Evolutionary conservation across 1,139 yeast genomes (phyloP).

Genomic region (Scheffersomyces titani): DNA sequence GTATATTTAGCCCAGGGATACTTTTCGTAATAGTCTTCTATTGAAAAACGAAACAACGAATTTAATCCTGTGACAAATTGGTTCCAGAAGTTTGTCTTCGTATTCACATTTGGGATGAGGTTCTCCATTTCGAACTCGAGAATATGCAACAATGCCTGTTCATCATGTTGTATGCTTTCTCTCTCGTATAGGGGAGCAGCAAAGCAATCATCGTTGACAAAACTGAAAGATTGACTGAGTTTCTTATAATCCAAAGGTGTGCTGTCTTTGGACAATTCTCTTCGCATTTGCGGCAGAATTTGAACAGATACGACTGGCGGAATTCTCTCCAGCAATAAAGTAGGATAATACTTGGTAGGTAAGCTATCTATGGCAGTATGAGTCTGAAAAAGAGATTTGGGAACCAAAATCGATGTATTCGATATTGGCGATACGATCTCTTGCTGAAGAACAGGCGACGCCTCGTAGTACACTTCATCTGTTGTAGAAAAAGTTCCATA

Average conservation of each 20-base stretch:
- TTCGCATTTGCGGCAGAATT: neutral
- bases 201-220: neutral
- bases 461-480: constrained; percentile 2
- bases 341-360: neutral
- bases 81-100: neutral
- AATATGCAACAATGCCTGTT: neutral
- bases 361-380: neutral
- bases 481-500: neutral
- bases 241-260: neutral
- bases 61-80: neutral
- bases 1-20: constrained; percentile 18
- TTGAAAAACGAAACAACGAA: neutral
- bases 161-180: neutral
- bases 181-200: neutral
- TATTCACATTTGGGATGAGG: neutral
- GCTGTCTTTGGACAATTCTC: neutral
- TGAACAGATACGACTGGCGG: neutral
- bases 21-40: constrained; percentile 10
- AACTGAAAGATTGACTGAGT: neutral
- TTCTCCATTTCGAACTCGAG: neutral
- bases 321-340: neutral
- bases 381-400: neutral
- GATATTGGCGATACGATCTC: neutral
- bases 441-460: neutral
- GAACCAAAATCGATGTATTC: neutral